A percentile compares a stretch with the other conserved stretches of the same genome.
Conservation (phyloP, 2,329 filamentous ascomycete genomes). For the Sarocladium strictum region DNA sequence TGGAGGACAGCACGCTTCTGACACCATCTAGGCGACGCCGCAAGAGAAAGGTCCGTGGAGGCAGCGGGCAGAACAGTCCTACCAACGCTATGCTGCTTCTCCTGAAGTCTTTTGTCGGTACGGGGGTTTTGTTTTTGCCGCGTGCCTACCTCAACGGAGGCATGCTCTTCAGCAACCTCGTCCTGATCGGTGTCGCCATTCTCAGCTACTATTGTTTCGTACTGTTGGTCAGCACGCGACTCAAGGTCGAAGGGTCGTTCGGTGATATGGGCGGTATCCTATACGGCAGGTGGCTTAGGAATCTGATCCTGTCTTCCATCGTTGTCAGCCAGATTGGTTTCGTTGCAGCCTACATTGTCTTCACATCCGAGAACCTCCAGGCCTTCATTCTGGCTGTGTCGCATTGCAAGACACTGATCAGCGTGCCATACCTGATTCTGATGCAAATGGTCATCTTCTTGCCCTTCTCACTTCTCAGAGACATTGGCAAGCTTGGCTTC, state of each 20-base stretch:
- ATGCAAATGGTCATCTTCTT: conserved; percentile 95
- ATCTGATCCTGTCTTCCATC: conserved; percentile 81
- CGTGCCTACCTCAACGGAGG: conserved; percentile 92
- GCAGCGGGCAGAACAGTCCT: conserved; percentile 69
- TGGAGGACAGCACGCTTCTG: conserved; percentile 81
- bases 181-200: conserved; percentile 77
- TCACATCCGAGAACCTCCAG: conserved; percentile 91
- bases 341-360: conserved; percentile 92
- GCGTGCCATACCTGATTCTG: conserved; percentile 84
- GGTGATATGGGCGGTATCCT: conserved; percentile 92
- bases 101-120: conserved; percentile 96
- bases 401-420: conserved; percentile 77
- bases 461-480: conserved; percentile 85
- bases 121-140: conserved; percentile 87
- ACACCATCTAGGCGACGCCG: conserved; percentile 68
- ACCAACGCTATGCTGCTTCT: conserved; percentile 77
- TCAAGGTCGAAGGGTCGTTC: conserved; percentile 88
- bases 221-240: conserved; percentile 77
- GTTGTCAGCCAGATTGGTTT: conserved; percentile 95
- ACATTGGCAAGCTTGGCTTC: conserved; percentile 95
- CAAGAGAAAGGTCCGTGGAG: conserved; percentile 68
- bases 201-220: conserved; percentile 98
- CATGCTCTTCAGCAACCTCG: conserved; percentile 92
- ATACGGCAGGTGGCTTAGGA: conserved; percentile 86
- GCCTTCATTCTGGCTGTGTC: conserved; percentile 91